phyloP scores from a whole-genome alignment of 2,329 filamentous ascomycete species.

The Phyllosticta citrichinensis region DNA sequence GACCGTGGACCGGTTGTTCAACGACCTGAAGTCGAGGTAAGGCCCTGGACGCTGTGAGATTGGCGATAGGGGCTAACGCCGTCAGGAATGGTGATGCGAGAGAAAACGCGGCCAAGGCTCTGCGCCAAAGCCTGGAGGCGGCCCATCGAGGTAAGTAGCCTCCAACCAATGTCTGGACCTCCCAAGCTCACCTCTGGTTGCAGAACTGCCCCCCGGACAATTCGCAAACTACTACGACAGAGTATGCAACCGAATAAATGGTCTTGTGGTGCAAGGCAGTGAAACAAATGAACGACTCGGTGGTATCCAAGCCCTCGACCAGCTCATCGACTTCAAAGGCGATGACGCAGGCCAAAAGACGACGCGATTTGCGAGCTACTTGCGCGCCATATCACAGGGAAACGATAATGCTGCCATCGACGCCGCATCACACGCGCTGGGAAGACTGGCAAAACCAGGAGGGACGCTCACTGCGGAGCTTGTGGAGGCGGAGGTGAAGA shows the following conservation, averaged over 20 bases:
- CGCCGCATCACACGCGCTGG: conserved; percentile 77
- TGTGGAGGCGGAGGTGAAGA: conserved; percentile 94
- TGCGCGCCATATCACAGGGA: conserved; percentile 78
- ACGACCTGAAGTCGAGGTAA: conserved; percentile 48
- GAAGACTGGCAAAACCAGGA: conserved; percentile 82
- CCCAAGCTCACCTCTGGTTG: conserved; percentile 12
- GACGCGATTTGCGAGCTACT: conserved; percentile 83
- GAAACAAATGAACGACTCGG: conserved; percentile 84
- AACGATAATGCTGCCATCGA: conserved; percentile 89
- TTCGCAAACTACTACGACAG: conserved; percentile 63
- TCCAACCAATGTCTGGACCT: background rate
- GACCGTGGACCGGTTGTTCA: conserved; percentile 43
- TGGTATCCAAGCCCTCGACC: conserved; percentile 84
- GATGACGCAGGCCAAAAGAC: conserved; percentile 91
- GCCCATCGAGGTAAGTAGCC: conserved; percentile 34
- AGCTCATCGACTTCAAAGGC: conserved; percentile 90
- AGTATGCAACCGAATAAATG: conserved; percentile 55
- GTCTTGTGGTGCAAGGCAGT: conserved; percentile 72
- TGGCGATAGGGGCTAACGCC: conserved; percentile 13
- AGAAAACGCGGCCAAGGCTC: conserved; percentile 33
- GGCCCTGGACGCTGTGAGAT: conserved; percentile 11
- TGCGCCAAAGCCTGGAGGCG: conserved; percentile 34
- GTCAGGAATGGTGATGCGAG: conserved; percentile 36
- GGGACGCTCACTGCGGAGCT: conserved; percentile 90
- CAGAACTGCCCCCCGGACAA: conserved; percentile 70